phyloP scores from a whole-genome alignment of 2,329 filamentous ascomycete species.

The Hymenoscyphus scutula region DNA sequence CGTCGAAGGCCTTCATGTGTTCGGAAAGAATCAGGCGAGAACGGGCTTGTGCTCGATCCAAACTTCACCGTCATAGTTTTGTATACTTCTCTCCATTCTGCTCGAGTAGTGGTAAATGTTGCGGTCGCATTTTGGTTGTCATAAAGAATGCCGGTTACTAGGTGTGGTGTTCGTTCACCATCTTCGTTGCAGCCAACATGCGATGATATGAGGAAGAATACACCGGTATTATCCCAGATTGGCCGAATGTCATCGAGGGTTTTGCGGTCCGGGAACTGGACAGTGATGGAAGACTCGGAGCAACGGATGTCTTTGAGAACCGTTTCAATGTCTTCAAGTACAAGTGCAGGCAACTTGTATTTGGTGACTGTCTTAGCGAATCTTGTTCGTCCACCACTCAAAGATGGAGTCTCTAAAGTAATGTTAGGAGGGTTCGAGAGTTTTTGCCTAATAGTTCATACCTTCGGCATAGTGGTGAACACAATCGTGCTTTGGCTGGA shows the following conservation, averaged over 20 bases:
- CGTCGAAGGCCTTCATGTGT: constrained; percentile 15
- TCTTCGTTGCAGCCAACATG: constrained; percentile 16
- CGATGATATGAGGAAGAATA: constrained; percentile 15
- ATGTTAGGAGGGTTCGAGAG: background rate
- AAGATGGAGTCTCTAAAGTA: constrained; percentile 9
- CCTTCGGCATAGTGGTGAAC: constrained; percentile 23
- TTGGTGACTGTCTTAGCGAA: constrained; percentile 21
- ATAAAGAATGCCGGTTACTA: constrained; percentile 16
- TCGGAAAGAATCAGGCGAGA: constrained; percentile 14
- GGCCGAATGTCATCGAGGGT: constrained; percentile 9
- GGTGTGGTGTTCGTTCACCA: constrained; percentile 13
- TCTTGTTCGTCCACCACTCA: constrained; percentile 12
- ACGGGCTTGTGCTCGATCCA: constrained; percentile 15
- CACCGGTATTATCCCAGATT: constrained; percentile 10
- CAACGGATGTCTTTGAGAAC: constrained; percentile 14
- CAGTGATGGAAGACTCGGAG: constrained; percentile 13
- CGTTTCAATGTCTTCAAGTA: constrained; percentile 22
- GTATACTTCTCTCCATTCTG: constrained; percentile 22
- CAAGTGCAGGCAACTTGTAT: constrained; percentile 23
- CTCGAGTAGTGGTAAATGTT: constrained; percentile 6
- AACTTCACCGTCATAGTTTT: constrained; percentile 23
- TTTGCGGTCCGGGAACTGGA: constrained; percentile 7
- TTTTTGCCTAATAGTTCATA: constrained; percentile 6
- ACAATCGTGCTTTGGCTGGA: constrained; percentile 18
- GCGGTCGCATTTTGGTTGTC: constrained; percentile 8